A percentile compares a stretch with the other conserved stretches of the same genome.
Evolutionary conservation across 805 yeast genomes (phyloP).

Genomic region (Ogataea minuta): DNA sequence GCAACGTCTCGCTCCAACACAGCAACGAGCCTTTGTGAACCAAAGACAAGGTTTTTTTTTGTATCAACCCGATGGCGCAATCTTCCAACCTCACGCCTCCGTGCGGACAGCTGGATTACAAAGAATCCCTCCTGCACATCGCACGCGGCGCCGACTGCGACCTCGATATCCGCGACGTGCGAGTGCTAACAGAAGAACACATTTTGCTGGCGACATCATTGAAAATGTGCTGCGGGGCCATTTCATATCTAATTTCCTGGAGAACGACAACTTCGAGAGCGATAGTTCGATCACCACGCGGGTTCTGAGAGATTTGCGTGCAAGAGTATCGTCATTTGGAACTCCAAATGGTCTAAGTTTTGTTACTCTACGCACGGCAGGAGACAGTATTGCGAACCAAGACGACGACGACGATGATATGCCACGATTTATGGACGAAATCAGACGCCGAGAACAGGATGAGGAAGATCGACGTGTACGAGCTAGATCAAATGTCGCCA

Average conservation of each 20-base stretch:
- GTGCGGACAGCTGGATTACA: constrained; percentile 11
- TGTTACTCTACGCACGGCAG: neutral
- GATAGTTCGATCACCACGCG: constrained; percentile 12
- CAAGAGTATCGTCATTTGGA: constrained; percentile 8
- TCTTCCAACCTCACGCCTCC: constrained; percentile 11
- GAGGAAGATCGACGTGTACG: constrained; percentile 28
- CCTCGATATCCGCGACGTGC: constrained; percentile 3
- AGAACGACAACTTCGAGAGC: neutral
- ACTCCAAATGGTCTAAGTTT: constrained; percentile 10
- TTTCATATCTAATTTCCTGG: constrained; percentile 8
- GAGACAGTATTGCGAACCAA: neutral
- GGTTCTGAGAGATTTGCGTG: constrained; percentile 11
- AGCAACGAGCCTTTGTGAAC: constrained; percentile 15
- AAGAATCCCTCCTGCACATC: neutral
- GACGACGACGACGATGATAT: constrained; percentile 25
- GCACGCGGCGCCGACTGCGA: constrained; percentile 6
- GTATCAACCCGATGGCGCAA: constrained; percentile 17
- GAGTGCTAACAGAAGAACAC: neutral
- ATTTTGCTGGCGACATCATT: constrained; percentile 6
- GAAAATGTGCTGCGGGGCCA: constrained; percentile 13
- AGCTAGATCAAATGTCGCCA: constrained; percentile 21
- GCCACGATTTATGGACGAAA: constrained; percentile 31
- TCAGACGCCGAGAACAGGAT: constrained; percentile 29
- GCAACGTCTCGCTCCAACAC: constrained; percentile 14
- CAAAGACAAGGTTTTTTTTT: constrained; percentile 15